Percentiles rank a stretch among this genome's conserved stretches.
Conservation (phyloP, 2,329 filamentous ascomycete genomes). For the Talaromyces marneffei region DNA sequence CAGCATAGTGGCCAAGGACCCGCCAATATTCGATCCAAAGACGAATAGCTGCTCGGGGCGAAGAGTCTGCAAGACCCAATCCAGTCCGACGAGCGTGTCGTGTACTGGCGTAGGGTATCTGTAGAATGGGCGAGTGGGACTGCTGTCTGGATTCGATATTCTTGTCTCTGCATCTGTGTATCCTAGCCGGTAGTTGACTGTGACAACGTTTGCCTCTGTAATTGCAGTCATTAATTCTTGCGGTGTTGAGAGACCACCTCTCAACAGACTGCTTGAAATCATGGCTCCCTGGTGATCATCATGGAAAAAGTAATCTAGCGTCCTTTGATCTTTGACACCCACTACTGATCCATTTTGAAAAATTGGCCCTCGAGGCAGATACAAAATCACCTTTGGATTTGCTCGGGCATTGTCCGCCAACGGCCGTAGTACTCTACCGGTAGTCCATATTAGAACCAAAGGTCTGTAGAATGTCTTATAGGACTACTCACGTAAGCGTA, state of each 20-base stretch:
- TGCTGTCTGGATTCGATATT: background rate
- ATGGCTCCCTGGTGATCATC: background rate
- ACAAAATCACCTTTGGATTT: conserved; percentile 12
- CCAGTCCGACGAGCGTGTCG: conserved; percentile 35
- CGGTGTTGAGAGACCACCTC: conserved; percentile 11
- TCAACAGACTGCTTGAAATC: background rate
- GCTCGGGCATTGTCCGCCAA: background rate
- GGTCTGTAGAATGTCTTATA: background rate
- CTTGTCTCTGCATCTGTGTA: background rate
- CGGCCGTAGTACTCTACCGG: background rate
- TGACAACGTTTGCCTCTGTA: conserved; percentile 33
- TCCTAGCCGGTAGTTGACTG: conserved; percentile 38
- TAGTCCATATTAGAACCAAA: background rate
- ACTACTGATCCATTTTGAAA: background rate
- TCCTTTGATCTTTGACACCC: background rate
- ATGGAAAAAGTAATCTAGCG: background rate
- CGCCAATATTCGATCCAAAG: conserved; percentile 34
- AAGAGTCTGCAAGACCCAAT: conserved; percentile 33
- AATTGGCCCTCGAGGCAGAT: conserved; percentile 13
- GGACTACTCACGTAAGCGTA: conserved; percentile 5
- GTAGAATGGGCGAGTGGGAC: conserved; percentile 15
- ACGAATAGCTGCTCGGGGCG: conserved; percentile 26
- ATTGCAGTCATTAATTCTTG: conserved; percentile 27
- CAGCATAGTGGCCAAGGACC: conserved; percentile 40
- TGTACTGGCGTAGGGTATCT: conserved; percentile 35